These are phyloP conservation scores for Dactylellina sp. DNA, from an alignment of 2,329 filamentous ascomycete species.

Conservation along the genomic window DNA sequence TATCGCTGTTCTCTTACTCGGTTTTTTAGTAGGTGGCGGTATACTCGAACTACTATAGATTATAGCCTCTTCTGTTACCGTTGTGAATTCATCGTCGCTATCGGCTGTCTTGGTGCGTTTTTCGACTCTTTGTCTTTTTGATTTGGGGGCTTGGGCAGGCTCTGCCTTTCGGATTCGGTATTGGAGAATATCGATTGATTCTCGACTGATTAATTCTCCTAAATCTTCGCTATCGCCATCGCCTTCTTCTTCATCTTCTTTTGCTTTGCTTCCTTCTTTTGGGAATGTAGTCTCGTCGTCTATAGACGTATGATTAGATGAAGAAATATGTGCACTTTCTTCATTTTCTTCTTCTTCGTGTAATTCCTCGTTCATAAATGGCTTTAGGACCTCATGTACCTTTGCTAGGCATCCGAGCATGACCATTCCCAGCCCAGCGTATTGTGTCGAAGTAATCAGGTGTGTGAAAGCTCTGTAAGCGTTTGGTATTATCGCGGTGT, in stretches of 20 bases:
- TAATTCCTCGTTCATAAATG: too few species aligned
- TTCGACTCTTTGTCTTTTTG: slow-evolving; percentile 33
- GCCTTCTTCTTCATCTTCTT: slow-evolving; percentile 41
- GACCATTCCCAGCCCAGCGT: slow-evolving; percentile 77
- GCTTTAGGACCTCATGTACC: slow-evolving; percentile 63
- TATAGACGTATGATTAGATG: too few species aligned
- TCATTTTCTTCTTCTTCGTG: too few species aligned
- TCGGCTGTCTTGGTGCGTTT: not conserved
- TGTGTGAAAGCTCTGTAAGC: slow-evolving; percentile 73
- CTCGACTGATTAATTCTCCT: slow-evolving; percentile 45
- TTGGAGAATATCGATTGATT: slow-evolving; percentile 11
- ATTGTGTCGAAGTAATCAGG: slow-evolving; percentile 77
- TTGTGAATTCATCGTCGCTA: not conserved
- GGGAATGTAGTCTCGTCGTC: too few species aligned
- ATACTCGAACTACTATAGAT: not conserved
- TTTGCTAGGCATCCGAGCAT: slow-evolving; percentile 75
- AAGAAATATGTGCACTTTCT: too few species aligned
- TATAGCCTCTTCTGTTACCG: not conserved
- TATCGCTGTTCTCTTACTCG: slow-evolving; percentile 37
- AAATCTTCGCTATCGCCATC: slow-evolving; percentile 23
- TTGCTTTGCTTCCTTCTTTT: too few species aligned
- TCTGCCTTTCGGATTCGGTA: slow-evolving; percentile 13
- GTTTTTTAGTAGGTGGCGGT: not conserved
- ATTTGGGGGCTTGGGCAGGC: not conserved
- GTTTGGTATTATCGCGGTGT: slow-evolving; percentile 63